Conservation (phyloP, 208 protist genomes). For the Endotrypanum monterogeii region DNA sequence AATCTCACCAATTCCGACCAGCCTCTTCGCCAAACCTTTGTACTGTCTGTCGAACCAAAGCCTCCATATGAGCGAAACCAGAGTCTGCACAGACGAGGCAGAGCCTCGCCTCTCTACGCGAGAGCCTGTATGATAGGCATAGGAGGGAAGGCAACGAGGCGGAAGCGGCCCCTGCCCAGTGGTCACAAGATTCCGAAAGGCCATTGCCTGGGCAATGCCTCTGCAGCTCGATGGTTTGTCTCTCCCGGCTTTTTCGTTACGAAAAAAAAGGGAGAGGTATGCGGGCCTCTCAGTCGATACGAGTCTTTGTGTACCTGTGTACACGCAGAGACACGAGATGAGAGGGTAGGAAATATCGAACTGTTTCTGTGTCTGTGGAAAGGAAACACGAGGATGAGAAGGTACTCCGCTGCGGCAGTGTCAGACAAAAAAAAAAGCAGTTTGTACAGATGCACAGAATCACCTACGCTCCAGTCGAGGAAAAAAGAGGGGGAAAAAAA, state of each 20-base stretch:
- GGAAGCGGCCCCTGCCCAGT: slow-evolving; percentile 27
- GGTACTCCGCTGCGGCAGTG: neutral
- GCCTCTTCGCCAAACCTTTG: slow-evolving; percentile 18
- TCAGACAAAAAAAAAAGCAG: neutral
- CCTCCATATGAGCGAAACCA: slow-evolving; percentile 19
- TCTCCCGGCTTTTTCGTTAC: neutral
- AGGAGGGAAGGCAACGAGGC: slow-evolving; percentile 21
- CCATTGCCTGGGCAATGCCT: neutral
- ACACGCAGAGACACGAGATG: neutral
- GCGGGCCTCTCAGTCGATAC: neutral
- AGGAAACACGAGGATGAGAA: neutral
- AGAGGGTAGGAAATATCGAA: neutral
- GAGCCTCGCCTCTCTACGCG: neutral
- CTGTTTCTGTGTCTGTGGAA: neutral
- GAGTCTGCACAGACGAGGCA: slow-evolving; percentile 6
- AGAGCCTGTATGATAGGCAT: slow-evolving; percentile 6
- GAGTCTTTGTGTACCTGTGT: neutral
- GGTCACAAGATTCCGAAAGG: slow-evolving; percentile 20
- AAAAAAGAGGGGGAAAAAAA: neutral
- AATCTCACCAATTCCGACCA: slow-evolving; percentile 33
- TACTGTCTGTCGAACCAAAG: slow-evolving; percentile 31
- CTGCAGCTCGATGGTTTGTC: neutral
- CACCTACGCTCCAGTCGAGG: neutral
- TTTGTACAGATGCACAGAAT: neutral
- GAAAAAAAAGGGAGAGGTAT: neutral